Percentiles rank a stretch among this genome's conserved stretches.
Evolutionary conservation across 352 stramenopile species (phyloP).

Genomic region (Phytopythium vexans): DNA sequence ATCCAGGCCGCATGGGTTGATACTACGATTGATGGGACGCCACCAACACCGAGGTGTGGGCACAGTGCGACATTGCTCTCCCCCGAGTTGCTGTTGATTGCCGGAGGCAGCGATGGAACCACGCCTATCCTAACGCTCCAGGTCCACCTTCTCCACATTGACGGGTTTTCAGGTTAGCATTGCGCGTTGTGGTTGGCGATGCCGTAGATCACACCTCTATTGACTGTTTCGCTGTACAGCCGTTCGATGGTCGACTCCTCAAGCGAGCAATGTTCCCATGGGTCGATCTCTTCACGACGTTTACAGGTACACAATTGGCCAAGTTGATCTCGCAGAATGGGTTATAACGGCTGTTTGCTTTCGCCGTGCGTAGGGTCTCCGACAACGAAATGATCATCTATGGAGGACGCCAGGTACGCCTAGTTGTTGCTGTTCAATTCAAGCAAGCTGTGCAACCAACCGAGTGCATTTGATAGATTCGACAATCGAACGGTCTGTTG

Average conservation of each 20-base stretch:
- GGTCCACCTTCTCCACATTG: constrained; percentile 40
- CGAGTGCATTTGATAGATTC: constrained; percentile 28
- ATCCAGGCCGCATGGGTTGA: constrained; percentile 35
- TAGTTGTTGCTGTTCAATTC: neutral
- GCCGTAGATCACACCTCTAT: neutral
- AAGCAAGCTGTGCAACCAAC: neutral
- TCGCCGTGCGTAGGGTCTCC: constrained; percentile 20
- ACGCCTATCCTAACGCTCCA: constrained; percentile 40
- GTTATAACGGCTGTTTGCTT: constrained; percentile 1
- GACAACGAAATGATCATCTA: constrained; percentile 52
- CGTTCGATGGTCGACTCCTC: constrained; percentile 59
- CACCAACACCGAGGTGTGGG: constrained; percentile 42
- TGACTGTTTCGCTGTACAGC: constrained; percentile 10
- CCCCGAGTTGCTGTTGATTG: constrained; percentile 39
- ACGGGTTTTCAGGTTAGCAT: constrained; percentile 24
- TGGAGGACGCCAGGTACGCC: constrained; percentile 55
- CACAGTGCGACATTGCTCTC: constrained; percentile 46
- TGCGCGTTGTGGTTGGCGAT: neutral
- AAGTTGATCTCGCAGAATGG: neutral
- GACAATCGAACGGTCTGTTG: constrained; percentile 59
- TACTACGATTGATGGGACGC: constrained; percentile 19
- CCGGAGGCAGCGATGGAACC: constrained; percentile 62
- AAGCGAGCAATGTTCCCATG: constrained; percentile 16
- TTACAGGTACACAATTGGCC: constrained; percentile 25
- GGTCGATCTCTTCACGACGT: constrained; percentile 56